These are phyloP conservation scores for Suhomyces pyralidae DNA, from an alignment of 805 yeast species.

Conservation along the genomic window DNA sequence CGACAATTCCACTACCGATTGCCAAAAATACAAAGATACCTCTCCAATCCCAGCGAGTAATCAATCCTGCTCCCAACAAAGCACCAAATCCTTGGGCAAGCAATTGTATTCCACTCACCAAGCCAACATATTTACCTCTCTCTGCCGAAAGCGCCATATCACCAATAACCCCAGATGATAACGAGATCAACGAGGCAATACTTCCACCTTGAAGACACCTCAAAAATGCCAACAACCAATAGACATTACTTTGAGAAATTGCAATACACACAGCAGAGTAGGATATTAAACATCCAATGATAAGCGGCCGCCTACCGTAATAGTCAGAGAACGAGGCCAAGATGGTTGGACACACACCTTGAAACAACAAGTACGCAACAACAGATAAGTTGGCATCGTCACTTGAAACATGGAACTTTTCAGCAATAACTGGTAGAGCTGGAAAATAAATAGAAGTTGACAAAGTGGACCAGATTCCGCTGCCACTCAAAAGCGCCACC, in stretches of 20 bases:
- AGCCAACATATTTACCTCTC: conserved; percentile 70
- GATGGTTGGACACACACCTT: conserved; percentile 72
- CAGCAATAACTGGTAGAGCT: conserved; percentile 57
- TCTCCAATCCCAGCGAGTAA: conserved; percentile 52
- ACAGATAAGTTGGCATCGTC: conserved; percentile 67
- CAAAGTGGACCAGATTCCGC: conserved; percentile 66
- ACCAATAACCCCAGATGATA: conserved; percentile 68
- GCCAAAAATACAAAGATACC: conserved; percentile 76
- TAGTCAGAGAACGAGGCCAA: conserved; percentile 67
- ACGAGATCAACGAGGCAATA: conserved; percentile 71
- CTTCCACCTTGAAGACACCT: conserved; percentile 78
- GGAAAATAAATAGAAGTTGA: conserved; percentile 82
- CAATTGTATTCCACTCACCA: conserved; percentile 60
- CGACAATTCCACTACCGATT: conserved; percentile 54
- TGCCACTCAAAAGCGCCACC: conserved; percentile 33
- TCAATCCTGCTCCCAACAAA: conserved; percentile 51
- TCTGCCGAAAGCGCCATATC: conserved; percentile 64
- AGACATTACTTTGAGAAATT: conserved; percentile 55
- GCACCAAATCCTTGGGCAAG: conserved; percentile 81
- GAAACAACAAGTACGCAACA: conserved; percentile 71
- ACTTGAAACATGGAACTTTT: conserved; percentile 52
- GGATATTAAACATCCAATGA: conserved; percentile 50
- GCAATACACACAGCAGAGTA: conserved; percentile 65
- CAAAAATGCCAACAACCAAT: conserved; percentile 60
- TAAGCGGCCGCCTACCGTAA: conserved; percentile 69